phyloP scores from a whole-genome alignment of 305 asterid species.

The Fraxinus xanthoxyloides region DNA sequence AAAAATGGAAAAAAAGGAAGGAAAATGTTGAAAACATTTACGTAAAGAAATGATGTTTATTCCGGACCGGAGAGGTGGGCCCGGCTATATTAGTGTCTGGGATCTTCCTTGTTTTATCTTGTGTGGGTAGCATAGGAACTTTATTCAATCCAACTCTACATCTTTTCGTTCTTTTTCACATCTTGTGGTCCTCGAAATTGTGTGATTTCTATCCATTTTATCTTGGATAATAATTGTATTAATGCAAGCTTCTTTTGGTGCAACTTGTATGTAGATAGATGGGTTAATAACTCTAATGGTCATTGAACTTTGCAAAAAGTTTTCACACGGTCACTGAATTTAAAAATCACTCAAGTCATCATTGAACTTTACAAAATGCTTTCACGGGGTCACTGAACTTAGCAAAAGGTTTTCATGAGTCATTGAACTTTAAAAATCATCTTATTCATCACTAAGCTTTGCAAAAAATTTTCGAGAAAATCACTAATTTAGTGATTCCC shows the following conservation, averaged over 20 bases:
- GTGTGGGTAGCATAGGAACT: constrained; percentile 39
- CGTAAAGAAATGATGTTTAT: constrained; percentile 4
- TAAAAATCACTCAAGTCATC: too few species aligned
- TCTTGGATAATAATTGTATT: neutral
- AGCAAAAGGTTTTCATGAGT: too few species aligned
- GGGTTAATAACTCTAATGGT: too few species aligned
- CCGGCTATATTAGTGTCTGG: constrained; percentile 53
- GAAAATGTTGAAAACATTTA: neutral
- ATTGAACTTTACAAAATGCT: too few species aligned
- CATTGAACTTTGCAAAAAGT: too few species aligned
- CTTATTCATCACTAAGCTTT: too few species aligned
- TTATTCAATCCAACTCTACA: constrained; percentile 36
- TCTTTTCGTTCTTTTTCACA: neutral
- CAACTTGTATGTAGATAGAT: constrained; percentile 11
- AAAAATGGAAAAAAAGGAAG: too few species aligned
- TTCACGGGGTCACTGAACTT: too few species aligned
- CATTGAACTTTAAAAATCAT: too few species aligned
- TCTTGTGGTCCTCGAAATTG: neutral
- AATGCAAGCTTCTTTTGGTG: neutral
- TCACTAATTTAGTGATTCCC: too few species aligned
- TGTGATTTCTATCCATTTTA: neutral
- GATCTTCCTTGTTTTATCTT: constrained; percentile 34
- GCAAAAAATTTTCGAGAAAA: too few species aligned
- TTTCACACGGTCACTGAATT: too few species aligned
- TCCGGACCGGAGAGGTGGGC: constrained; percentile 39